phyloP scores from a whole-genome alignment of 208 protist species.

The Crithidia thermophila region DNA sequence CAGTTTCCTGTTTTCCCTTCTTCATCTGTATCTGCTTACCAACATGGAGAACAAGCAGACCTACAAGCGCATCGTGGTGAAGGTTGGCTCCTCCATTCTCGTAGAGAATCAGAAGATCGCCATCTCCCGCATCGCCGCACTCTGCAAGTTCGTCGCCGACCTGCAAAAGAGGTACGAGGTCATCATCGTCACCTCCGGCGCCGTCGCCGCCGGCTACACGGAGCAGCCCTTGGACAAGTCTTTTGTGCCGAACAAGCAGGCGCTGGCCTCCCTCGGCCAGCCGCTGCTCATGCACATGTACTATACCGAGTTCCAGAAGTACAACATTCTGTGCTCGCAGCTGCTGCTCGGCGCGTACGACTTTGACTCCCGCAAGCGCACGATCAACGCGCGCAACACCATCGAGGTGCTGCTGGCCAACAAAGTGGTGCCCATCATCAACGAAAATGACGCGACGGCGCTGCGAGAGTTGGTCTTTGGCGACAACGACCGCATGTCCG shows the following conservation, averaged over 20 bases:
- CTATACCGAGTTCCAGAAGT: conserved; percentile 63
- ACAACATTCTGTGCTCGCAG: conserved; percentile 50
- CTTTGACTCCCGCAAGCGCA: conserved; percentile 55
- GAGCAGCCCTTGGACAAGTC: conserved; percentile 55
- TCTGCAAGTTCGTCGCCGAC: conserved; percentile 65
- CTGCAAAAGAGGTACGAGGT: conserved; percentile 62
- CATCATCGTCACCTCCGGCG: conserved; percentile 76
- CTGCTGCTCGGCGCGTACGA: conserved; percentile 68
- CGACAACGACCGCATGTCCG: conserved; percentile 69
- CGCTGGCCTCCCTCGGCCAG: conserved; percentile 27
- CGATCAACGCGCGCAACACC: conserved; percentile 59
- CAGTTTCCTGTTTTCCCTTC: not conserved
- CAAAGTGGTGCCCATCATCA: conserved; percentile 65
- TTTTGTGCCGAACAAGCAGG: conserved; percentile 27
- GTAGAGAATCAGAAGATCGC: conserved; percentile 47
- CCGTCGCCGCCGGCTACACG: conserved; percentile 62
- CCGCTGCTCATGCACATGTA: conserved; percentile 42
- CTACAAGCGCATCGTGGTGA: conserved; percentile 71
- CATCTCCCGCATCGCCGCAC: conserved; percentile 47
- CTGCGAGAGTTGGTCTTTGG: conserved; percentile 51
- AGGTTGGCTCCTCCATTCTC: conserved; percentile 69
- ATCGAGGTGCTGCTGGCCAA: conserved; percentile 43
- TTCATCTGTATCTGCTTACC: not conserved
- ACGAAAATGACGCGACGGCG: conserved; percentile 41
- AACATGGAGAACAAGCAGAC: conserved; percentile 23